These are phyloP conservation scores for Tuber borchii DNA, from an alignment of 495 filamentous ascomycete species.

Conservation along the genomic window DNA sequence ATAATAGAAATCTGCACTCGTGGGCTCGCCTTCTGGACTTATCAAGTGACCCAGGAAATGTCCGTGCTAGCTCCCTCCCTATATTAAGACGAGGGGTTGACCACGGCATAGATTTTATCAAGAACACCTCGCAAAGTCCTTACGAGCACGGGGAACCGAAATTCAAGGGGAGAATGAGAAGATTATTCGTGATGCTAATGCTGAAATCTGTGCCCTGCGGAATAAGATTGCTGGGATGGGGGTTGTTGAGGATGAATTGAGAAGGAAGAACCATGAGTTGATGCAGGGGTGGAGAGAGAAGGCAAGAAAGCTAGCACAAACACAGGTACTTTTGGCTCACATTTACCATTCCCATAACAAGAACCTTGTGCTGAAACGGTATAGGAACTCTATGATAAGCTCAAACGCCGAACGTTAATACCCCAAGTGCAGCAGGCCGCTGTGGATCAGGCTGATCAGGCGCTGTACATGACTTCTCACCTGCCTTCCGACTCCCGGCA, in stretches of 20 bases:
- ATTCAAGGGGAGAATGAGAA: too few relatives aligned
- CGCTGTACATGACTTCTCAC: neutral
- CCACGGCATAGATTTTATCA: too few relatives aligned
- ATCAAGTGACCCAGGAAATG: too few relatives aligned
- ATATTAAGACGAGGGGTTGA: too few relatives aligned
- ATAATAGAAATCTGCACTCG: constrained; percentile 60
- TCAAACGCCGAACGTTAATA: constrained; percentile 54
- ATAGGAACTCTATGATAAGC: constrained; percentile 69
- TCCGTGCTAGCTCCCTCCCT: too few relatives aligned
- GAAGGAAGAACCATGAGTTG: constrained; percentile 65
- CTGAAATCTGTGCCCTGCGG: too few relatives aligned
- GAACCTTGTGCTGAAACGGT: neutral
- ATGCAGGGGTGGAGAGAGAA: constrained; percentile 64
- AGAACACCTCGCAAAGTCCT: too few relatives aligned
- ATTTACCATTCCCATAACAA: neutral
- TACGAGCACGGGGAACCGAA: too few relatives aligned
- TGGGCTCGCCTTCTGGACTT: too few relatives aligned
- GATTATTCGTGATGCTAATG: too few relatives aligned
- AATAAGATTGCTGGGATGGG: too few relatives aligned
- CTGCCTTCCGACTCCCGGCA: constrained; percentile 8
- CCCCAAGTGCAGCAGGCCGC: constrained; percentile 34
- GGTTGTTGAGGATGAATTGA: too few relatives aligned
- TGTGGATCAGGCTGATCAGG: constrained; percentile 24
- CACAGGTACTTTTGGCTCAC: constrained; percentile 46
- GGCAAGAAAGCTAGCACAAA: constrained; percentile 64